These are phyloP conservation scores for Euphrasia confusa DNA, from an alignment of 257 asterid genomes.

Conservation along the genomic window DNA sequence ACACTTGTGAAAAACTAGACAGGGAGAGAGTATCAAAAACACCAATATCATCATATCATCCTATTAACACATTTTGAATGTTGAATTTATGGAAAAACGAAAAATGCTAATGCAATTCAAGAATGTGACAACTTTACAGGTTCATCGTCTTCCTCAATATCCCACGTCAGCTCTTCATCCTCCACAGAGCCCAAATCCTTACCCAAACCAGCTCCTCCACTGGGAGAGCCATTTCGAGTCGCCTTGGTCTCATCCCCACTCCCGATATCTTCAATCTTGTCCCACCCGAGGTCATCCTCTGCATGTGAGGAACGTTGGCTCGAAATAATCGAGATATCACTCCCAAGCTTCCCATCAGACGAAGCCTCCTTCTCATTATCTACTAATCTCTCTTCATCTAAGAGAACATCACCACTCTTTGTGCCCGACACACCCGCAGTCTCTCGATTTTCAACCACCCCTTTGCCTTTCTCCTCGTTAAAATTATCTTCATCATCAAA, in stretches of 20 bases:
- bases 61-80: slow-evolving; percentile 21
- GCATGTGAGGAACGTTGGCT: slow-evolving; percentile 56
- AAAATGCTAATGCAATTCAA: slow-evolving; percentile 7
- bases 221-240: slow-evolving; percentile 18
- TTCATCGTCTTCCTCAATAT: slow-evolving; percentile 56
- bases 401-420: slow-evolving; percentile 32
- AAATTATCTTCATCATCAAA: slow-evolving; percentile 52
- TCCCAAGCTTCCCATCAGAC: slow-evolving; percentile 63
- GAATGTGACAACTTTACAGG: slow-evolving; percentile 38
- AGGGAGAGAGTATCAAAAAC: background rate
- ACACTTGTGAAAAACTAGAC: slow-evolving; percentile 13
- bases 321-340: slow-evolving; percentile 69
- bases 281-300: slow-evolving; percentile 84
- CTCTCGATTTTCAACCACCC: slow-evolving; percentile 20
- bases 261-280: slow-evolving; percentile 72
- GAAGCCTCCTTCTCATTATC: slow-evolving; percentile 49
- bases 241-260: slow-evolving; percentile 55
- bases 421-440: slow-evolving; percentile 36
- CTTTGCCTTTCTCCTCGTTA: slow-evolving; percentile 25
- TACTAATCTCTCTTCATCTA: slow-evolving; percentile 32
- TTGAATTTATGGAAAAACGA: background rate
- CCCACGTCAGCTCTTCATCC: slow-evolving; percentile 75
- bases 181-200: slow-evolving; percentile 47
- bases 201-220: slow-evolving; percentile 29
- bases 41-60: slow-evolving; percentile 2